These are phyloP conservation scores for Medicago arabica DNA, from an alignment of 306 rosid genomes.

Conservation along the genomic window DNA sequence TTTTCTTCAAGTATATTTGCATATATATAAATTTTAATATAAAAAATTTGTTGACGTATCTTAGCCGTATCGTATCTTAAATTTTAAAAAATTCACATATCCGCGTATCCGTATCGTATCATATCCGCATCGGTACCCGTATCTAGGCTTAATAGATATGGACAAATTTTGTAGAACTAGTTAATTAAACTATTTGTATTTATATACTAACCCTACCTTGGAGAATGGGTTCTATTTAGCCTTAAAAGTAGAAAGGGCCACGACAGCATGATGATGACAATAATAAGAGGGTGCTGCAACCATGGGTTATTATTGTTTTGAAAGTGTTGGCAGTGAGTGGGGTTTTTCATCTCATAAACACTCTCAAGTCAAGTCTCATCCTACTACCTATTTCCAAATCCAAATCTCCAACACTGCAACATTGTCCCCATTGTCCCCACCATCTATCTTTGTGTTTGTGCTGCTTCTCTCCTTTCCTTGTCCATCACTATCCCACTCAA, in stretches of 20 bases:
- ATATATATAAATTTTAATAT: too few species aligned
- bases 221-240: neutral
- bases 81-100: too few species aligned
- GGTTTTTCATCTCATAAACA: conserved; percentile 8
- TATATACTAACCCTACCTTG: neutral
- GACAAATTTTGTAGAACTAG: neutral
- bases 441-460: neutral
- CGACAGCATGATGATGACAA: conserved; percentile 26
- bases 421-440: conserved; percentile 35
- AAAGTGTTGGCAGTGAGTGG: conserved; percentile 39
- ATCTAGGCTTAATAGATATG: too few species aligned
- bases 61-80: too few species aligned
- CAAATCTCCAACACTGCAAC: conserved; percentile 34
- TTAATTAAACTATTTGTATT: neutral
- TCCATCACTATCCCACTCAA: conserved; percentile 7
- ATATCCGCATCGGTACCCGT: too few species aligned
- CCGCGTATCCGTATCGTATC: too few species aligned
- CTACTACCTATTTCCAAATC: conserved; percentile 8
- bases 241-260: neutral
- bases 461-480: conserved; percentile 16
- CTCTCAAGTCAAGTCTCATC: neutral
- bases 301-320: conserved; percentile 37
- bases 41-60: too few species aligned
- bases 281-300: neutral
- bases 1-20: too few species aligned